phyloP scores from a whole-genome alignment of 345 rosid species.

The Salix viminalis region DNA sequence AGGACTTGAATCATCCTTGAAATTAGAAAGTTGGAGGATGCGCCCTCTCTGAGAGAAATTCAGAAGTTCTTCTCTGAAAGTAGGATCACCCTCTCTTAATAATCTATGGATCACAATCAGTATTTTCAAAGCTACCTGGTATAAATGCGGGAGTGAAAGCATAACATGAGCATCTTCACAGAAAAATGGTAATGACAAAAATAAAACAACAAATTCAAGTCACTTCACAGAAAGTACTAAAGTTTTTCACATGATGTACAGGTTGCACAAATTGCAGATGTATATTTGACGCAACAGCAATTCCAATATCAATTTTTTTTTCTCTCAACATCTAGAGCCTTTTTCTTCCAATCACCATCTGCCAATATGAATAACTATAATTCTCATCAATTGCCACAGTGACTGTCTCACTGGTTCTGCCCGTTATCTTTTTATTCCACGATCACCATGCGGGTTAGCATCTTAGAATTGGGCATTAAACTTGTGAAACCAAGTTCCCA shows the following conservation, averaged over 20 bases:
- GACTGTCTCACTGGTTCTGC: too few relatives aligned
- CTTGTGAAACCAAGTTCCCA: background rate
- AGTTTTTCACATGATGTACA: too few relatives aligned
- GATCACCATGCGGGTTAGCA: too few relatives aligned
- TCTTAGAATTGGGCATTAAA: too few relatives aligned
- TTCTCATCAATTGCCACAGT: too few relatives aligned
- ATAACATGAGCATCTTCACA: background rate
- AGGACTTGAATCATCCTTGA: constrained; percentile 98
- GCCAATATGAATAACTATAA: too few relatives aligned
- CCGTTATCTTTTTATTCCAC: too few relatives aligned
- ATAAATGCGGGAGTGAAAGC: background rate
- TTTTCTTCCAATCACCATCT: too few relatives aligned
- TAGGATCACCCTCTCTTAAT: constrained; percentile 91
- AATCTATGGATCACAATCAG: constrained; percentile 82
- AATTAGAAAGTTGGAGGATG: constrained; percentile 84
- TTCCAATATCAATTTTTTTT: background rate
- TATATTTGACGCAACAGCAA: background rate
- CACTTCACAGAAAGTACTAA: background rate
- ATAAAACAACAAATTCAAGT: background rate
- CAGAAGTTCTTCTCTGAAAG: constrained; percentile 82
- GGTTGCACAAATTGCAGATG: too few relatives aligned
- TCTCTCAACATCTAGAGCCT: too few relatives aligned
- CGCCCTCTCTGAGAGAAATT: constrained; percentile 78
- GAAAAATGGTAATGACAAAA: background rate
- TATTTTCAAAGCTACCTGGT: constrained; percentile 90